phyloP scores from a whole-genome alignment of 1,284 basidiomycete genomes.

The Microbotryum silenes-acaulis region DNA sequence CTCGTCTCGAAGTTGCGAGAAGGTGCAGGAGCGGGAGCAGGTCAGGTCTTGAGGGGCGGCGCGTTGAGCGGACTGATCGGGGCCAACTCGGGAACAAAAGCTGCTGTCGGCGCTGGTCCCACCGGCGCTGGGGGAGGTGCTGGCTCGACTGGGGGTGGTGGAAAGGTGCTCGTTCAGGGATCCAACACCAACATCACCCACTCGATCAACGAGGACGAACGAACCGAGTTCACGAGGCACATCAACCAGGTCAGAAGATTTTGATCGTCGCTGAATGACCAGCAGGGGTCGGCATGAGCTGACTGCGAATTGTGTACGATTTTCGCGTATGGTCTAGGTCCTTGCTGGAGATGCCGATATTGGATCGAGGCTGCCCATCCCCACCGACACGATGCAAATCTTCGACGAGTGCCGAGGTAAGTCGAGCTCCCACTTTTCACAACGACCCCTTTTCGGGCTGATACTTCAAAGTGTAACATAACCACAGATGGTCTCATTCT shows the following conservation, averaged over 20 bases:
- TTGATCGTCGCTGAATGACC: not conserved
- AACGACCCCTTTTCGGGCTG: too few species aligned
- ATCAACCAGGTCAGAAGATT: slow-evolving; percentile 65
- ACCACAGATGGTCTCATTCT: slow-evolving; percentile 77
- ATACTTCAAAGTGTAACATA: not conserved
- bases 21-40: slow-evolving; percentile 45
- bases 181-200: slow-evolving; percentile 94
- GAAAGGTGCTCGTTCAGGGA: slow-evolving; percentile 90
- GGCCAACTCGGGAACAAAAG: not conserved
- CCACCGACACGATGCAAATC: slow-evolving; percentile 96
- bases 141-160: slow-evolving; percentile 45
- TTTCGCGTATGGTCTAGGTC: slow-evolving; percentile 51
- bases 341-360: slow-evolving; percentile 85
- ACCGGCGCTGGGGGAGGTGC: slow-evolving; percentile 4
- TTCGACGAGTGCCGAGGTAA: slow-evolving; percentile 82
- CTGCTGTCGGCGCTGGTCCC: not conserved
- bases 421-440: slow-evolving; percentile 13
- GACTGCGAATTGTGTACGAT: not conserved
- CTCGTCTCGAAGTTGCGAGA: slow-evolving; percentile 69
- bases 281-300: not conserved
- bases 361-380: slow-evolving; percentile 75
- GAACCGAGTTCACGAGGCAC: slow-evolving; percentile 91
- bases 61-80: slow-evolving; percentile 28
- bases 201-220: slow-evolving; percentile 97
- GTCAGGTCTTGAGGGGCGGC: slow-evolving; percentile 48